phyloP scores from a whole-genome alignment of 2,329 filamentous ascomycete genomes.

The Calonectria pseudoreteaudii region DNA sequence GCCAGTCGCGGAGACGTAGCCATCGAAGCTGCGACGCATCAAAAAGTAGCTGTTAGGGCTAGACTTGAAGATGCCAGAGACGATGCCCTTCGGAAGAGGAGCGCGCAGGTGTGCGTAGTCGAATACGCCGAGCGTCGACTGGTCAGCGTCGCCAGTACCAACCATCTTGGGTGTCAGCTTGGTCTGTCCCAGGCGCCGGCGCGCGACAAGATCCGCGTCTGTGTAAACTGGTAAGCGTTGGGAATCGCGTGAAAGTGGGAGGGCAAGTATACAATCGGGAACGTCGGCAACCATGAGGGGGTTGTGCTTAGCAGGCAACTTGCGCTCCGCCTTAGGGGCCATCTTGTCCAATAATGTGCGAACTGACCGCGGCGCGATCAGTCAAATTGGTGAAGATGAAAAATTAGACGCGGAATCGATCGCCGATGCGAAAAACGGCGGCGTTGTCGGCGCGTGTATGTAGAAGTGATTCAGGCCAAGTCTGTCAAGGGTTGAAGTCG shows the following conservation, averaged over 20 bases:
- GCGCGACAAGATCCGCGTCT: slow-evolving; percentile 82
- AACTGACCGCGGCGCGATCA: slow-evolving; percentile 39
- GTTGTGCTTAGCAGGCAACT: slow-evolving; percentile 72
- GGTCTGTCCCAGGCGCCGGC: slow-evolving; percentile 92
- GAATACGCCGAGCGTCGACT: slow-evolving; percentile 82
- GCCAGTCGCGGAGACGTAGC: slow-evolving; percentile 86
- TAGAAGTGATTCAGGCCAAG: slow-evolving; percentile 12
- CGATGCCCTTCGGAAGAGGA: slow-evolving; percentile 89
- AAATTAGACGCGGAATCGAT: slow-evolving; percentile 35
- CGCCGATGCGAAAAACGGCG: slow-evolving; percentile 7
- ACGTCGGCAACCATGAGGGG: slow-evolving; percentile 74
- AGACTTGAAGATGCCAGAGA: slow-evolving; percentile 91
- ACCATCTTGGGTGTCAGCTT: slow-evolving; percentile 87
- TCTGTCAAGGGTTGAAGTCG: slow-evolving; percentile 20
- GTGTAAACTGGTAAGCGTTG: slow-evolving; percentile 42
- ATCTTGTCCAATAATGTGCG: slow-evolving; percentile 47
- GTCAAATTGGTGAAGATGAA: slow-evolving; percentile 23
- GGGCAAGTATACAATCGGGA: slow-evolving; percentile 66
- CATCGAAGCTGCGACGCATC: slow-evolving; percentile 90
- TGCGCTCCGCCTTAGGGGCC: slow-evolving; percentile 52
- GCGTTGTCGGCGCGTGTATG: slow-evolving; percentile 29
- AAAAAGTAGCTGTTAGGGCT: slow-evolving; percentile 95
- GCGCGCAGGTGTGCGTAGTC: slow-evolving; percentile 97
- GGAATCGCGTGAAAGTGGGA: slow-evolving; percentile 23
- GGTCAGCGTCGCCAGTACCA: slow-evolving; percentile 78